Base-by-base conservation (phyloP, 2,329 filamentous ascomycete species). In the Cladophialophora chaetospira region DNA sequence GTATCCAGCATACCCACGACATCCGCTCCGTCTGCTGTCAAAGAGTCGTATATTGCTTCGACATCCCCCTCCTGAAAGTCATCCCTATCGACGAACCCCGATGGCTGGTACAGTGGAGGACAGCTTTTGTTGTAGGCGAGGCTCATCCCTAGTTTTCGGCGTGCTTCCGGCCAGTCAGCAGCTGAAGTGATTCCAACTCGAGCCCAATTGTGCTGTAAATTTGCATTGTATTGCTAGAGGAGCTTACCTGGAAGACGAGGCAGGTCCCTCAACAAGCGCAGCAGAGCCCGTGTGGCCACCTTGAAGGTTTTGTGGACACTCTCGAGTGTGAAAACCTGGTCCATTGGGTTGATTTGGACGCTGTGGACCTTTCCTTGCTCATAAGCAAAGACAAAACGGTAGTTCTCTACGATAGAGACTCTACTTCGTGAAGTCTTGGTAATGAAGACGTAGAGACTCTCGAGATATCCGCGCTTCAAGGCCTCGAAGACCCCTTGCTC, bases 371-470 rank as follows among this genome's bases (percentile, higher is more conserved):
- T 55, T 63, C 70, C 36, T 67, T 57, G 9, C 51, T 68, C 53
- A 54, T 80, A 80, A 17, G 73, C 72, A 64, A 82, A 76, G 4
- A 71, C 72, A 60, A 80, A 80, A 1, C 73, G 78, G 64, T 81
- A 81, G 3, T 71, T 73, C 65, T 82, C 79, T 9, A 81, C 46
- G n/a, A 80, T 71, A 26, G 74, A 66, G 5, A 66, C 61, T 2
- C 70, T 69, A 4, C 68, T 55, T 15, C 72, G 62, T 17, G 70
- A 69, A 57, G 76, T 70, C 26, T 73, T 69, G 55, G 75, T 72
- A 17, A 82, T 71, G 31, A 73, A 76, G 28, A 81, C 62, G 56
- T 80, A 75, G n/a, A 82, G 56, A 2, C 73, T 72, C 25, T 72
- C 70, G 3, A 82, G 70, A 21, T 72, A 68, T 25, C 73, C 73